Evolutionary conservation across 768 basidiomycete genomes (phyloP).

Genomic region (Tulasnella sp.): DNA sequence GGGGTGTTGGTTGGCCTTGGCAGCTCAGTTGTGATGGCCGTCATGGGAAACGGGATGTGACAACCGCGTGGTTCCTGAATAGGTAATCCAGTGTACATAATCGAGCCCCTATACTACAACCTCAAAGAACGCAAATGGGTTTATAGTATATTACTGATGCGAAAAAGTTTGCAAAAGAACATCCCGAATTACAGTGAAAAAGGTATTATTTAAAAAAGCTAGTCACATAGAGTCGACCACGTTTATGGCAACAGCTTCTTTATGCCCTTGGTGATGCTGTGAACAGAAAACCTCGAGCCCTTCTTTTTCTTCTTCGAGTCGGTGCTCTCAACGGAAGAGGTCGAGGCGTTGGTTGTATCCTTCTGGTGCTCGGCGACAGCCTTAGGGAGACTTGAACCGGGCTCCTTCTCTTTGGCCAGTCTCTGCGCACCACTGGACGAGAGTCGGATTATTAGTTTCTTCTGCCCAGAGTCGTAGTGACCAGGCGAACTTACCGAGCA

Average conservation of each 20-base stretch:
- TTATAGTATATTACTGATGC: no score
- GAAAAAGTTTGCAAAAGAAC: no score
- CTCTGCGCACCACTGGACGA: not conserved
- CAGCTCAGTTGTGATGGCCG: not conserved
- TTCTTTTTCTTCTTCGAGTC: conserved; percentile 2
- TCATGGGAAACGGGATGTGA: not conserved
- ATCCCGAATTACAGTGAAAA: no score
- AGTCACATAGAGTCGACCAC: no score
- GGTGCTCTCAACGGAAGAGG: not conserved
- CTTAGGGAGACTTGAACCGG: not conserved
- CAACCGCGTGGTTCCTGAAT: no score
- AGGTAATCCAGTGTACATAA: no score
- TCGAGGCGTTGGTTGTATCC: not conserved
- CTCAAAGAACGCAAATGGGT: no score
- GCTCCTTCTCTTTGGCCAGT: not conserved
- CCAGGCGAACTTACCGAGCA: not conserved
- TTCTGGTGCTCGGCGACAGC: not conserved
- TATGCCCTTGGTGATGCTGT: not conserved
- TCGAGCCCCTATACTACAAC: no score
- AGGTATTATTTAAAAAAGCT: no score
- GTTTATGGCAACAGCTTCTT: not conserved
- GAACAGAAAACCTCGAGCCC: not conserved
- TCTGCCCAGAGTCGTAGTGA: no score
- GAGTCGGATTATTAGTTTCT: no score
- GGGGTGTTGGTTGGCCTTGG: not conserved